These are phyloP conservation scores for Vairimorpha ceranae DNA, from an alignment of 371 early-diverging fungal genomes.

Conservation along the genomic window DNA sequence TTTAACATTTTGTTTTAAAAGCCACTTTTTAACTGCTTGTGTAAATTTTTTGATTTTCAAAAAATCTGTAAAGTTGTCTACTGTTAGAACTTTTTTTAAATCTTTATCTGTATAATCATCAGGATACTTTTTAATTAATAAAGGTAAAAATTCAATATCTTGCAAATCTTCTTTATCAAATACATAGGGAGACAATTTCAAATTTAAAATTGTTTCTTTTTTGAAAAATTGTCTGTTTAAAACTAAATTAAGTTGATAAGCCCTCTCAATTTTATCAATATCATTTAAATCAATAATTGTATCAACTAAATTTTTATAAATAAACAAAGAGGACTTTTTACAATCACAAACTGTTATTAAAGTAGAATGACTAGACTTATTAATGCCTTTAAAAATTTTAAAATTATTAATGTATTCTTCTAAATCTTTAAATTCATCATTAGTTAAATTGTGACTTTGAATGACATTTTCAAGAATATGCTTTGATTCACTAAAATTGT, in stretches of 20 bases:
- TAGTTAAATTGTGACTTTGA: conserved; percentile 1
- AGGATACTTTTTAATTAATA: conserved; percentile 18
- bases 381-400: not conserved
- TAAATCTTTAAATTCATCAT: not conserved
- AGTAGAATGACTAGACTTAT: not conserved
- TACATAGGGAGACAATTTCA: conserved; percentile 29
- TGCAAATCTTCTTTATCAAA: conserved; percentile 19
- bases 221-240: conserved; percentile 15
- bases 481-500: conserved; percentile 12
- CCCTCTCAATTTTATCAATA: conserved; percentile 15
- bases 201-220: conserved; percentile 11
- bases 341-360: not conserved
- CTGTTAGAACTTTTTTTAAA: not conserved
- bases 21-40: not conserved
- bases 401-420: not conserved
- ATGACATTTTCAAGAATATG: conserved; percentile 5
- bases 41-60: not conserved
- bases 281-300: not conserved
- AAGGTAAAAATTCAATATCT: not conserved
- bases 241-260: not conserved
- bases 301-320: not conserved
- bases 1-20: no score
- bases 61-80: not conserved
- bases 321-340: not conserved
- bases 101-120: conserved; percentile 7